phyloP scores from a whole-genome alignment of 1,284 basidiomycete genomes.

The Rhodotorula sp. region DNA sequence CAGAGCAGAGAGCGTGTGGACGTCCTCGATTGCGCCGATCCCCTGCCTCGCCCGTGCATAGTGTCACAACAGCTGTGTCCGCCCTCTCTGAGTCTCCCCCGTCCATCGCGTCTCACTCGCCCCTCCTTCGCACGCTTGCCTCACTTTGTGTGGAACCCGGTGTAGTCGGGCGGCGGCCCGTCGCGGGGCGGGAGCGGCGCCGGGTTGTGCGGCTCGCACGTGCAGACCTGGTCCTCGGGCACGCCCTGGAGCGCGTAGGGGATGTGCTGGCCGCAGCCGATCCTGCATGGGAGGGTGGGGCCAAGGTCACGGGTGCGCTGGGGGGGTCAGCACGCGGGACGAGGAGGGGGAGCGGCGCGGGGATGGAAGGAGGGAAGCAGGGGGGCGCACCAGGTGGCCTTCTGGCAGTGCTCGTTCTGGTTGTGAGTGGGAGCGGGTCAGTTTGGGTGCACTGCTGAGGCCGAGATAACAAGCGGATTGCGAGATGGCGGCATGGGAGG shows the following conservation, averaged over 20 bases:
- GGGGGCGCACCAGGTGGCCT: conserved; percentile 23
- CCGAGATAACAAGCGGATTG: neutral
- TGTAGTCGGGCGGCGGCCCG: conserved; percentile 1
- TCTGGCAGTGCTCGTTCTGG: conserved; percentile 4
- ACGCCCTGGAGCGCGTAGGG: conserved; percentile 12
- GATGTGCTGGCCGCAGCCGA: conserved; percentile 21
- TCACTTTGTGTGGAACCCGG: neutral
- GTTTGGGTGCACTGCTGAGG: neutral
- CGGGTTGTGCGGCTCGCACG: neutral
- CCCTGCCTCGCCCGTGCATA: no score
- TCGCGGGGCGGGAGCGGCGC: neutral
- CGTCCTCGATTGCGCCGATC: neutral
- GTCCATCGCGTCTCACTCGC: no score
- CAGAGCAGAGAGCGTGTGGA: no score
- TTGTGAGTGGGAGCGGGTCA: neutral
- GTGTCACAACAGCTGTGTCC: no score
- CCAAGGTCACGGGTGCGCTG: neutral
- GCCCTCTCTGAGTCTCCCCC: no score
- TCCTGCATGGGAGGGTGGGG: neutral
- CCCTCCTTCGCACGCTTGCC: no score
- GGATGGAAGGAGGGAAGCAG: neutral
- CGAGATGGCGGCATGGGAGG: neutral
- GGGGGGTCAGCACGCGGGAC: neutral
- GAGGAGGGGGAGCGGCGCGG: no score
- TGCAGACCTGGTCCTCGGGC: conserved; percentile 1